A percentile compares a stretch with the other conserved stretches of the same genome.
Conservation (phyloP, 257 asterid species). For the Fraxinus excelsior region DNA sequence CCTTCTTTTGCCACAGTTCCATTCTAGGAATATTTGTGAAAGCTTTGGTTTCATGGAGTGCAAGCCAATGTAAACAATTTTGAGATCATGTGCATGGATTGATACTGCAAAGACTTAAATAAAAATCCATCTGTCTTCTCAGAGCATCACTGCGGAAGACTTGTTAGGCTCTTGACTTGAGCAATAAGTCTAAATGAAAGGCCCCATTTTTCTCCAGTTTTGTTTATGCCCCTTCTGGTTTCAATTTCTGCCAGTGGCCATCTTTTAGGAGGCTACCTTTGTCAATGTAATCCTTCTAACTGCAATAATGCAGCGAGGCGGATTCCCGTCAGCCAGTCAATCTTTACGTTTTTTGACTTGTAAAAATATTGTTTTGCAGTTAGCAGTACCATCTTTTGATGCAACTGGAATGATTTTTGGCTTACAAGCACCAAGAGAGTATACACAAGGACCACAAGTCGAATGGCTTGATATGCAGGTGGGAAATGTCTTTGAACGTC, state of each 20-base stretch:
- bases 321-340: neutral
- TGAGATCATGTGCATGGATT: neutral
- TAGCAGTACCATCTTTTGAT: constrained; percentile 47
- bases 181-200: neutral
- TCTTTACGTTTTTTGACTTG: neutral
- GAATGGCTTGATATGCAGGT: constrained; percentile 94
- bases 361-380: neutral
- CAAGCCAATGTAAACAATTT: neutral
- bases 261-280: neutral
- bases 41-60: neutral
- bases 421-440: constrained; percentile 62
- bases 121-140: neutral
- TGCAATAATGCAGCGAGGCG: neutral
- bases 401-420: constrained; percentile 63
- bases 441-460: constrained; percentile 53
- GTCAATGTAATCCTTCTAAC: neutral
- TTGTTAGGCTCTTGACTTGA: neutral
- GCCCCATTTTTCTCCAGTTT: neutral
- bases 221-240: neutral
- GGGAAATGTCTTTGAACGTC: constrained; percentile 60
- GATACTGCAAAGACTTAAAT: neutral
- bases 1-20: neutral
- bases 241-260: neutral
- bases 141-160: neutral
- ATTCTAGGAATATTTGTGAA: neutral